phyloP scores from a whole-genome alignment of 2,329 filamentous ascomycete species.

The Penicillium corylophilum region DNA sequence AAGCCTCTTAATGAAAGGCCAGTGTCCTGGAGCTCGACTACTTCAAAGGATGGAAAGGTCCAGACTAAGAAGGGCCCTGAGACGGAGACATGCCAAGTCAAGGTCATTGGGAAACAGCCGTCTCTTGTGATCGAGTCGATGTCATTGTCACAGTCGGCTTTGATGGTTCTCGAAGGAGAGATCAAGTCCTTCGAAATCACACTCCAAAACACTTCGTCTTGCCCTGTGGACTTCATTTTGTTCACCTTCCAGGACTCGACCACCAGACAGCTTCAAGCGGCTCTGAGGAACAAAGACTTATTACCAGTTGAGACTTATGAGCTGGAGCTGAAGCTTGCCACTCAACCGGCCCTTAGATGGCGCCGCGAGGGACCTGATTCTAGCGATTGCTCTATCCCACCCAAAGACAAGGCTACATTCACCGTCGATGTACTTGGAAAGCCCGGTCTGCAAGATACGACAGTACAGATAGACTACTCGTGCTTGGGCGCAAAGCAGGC shows the following conservation, averaged over 20 bases:
- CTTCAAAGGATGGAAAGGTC: constrained; percentile 36
- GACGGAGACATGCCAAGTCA: constrained; percentile 53
- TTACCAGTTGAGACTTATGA: constrained; percentile 80
- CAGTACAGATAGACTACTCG: constrained; percentile 83
- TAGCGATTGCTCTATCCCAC: constrained; percentile 60
- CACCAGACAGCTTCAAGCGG: constrained; percentile 71
- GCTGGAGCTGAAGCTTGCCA: constrained; percentile 74
- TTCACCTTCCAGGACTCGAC: constrained; percentile 91
- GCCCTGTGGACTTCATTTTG: constrained; percentile 76
- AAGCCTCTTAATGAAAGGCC: constrained; percentile 50
- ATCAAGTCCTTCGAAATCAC: constrained; percentile 73
- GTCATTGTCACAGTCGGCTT: constrained; percentile 75
- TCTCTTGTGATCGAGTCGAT: constrained; percentile 72
- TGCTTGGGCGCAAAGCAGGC: constrained; percentile 69
- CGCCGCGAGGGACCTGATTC: constrained; percentile 51
- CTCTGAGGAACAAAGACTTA: constrained; percentile 73
- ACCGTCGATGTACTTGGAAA: constrained; percentile 84
- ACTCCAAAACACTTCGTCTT: constrained; percentile 73
- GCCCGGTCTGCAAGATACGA: constrained; percentile 74
- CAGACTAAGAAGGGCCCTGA: constrained; percentile 36
- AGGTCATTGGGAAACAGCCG: constrained; percentile 77
- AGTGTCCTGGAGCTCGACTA: constrained; percentile 45
- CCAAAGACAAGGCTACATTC: constrained; percentile 68
- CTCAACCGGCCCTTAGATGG: constrained; percentile 64
- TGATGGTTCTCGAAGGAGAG: constrained; percentile 94